These are phyloP conservation scores for Paspalum notatum DNA, from an alignment of 176 grass and related monocot species.

Conservation along the genomic window DNA sequence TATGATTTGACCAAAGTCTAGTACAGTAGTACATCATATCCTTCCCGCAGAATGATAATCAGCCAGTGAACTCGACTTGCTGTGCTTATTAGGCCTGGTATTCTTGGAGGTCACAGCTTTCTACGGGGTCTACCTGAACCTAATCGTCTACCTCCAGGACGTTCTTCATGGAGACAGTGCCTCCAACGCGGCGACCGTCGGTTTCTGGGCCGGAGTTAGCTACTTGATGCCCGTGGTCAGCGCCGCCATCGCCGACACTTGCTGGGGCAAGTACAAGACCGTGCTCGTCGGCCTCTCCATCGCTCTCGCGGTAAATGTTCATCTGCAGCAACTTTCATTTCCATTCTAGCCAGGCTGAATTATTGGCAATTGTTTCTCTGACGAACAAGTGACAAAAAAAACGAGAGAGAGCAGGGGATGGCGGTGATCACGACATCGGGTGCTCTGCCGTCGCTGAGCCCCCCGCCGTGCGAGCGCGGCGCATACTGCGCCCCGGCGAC, in stretches of 20 bases:
- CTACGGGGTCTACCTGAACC: constrained; percentile 60
- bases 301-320: constrained; percentile 51
- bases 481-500: constrained; percentile 43
- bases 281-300: constrained; percentile 43
- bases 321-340: background rate
- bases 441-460: constrained; percentile 35
- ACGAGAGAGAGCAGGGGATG: constrained; percentile 18
- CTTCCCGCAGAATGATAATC: background rate
- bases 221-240: constrained; percentile 67
- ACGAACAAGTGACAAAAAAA: background rate
- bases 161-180: constrained; percentile 65
- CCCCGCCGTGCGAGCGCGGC: constrained; percentile 31
- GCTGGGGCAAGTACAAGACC: constrained; percentile 68
- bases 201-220: constrained; percentile 50
- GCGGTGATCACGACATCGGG: constrained; percentile 31
- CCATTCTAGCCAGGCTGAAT: background rate
- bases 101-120: constrained; percentile 66
- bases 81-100: constrained; percentile 54
- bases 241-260: constrained; percentile 61
- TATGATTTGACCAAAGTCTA: background rate
- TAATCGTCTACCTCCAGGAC: constrained; percentile 70
- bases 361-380: background rate
- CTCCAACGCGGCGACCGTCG: constrained; percentile 69
- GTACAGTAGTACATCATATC: background rate
- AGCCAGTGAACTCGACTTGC: background rate